Percentiles rank a stretch among this genome's conserved stretches.
phyloP scores from a whole-genome alignment of 306 rosid species.

The Ochetophila trinervis region DNA sequence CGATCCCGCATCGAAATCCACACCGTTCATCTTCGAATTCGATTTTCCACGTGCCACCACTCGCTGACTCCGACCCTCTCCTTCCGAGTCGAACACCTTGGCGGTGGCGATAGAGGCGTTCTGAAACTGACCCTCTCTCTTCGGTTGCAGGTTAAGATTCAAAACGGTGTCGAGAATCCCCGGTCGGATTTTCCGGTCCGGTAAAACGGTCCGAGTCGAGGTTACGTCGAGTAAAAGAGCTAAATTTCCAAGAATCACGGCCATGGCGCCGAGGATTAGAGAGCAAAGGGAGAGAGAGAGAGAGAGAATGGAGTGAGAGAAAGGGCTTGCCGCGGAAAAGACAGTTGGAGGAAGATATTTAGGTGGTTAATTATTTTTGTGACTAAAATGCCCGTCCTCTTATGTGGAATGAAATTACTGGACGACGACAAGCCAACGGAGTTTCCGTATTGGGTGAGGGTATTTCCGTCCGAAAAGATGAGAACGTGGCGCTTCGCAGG shows the following conservation, averaged over 20 bases:
- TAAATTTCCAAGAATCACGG: conserved; percentile 63
- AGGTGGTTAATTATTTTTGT: conserved; percentile 1
- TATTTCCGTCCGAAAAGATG: background rate
- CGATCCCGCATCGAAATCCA: conserved; percentile 49
- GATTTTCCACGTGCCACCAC: conserved; percentile 60
- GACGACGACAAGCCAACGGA: background rate
- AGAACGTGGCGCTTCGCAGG: conserved; percentile 30
- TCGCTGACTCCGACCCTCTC: conserved; percentile 54
- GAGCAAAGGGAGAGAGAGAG: background rate
- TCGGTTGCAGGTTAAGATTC: conserved; percentile 37
- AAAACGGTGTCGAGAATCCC: conserved; percentile 49
- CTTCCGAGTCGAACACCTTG: conserved; percentile 61
- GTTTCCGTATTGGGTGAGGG: conserved; percentile 12
- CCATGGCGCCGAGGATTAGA: conserved; percentile 40
- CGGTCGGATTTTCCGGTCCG: conserved; percentile 57
- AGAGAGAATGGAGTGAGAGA: conserved; percentile 1
- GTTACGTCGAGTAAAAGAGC: conserved; percentile 62
- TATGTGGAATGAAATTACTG: background rate
- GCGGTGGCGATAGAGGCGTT: conserved; percentile 27
- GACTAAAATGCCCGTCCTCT: conserved; percentile 27
- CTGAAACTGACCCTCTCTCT: conserved; percentile 43
- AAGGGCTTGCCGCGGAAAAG: conserved; percentile 37
- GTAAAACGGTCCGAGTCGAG: conserved; percentile 39
- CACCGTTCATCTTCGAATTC: conserved; percentile 68
- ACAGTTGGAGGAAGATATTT: conserved; percentile 37